Evolutionary conservation across 2,329 filamentous ascomycete species (phyloP), one percentile per base, ranked within the genome.

Genomic region (Cladosporium cucumerinum): DNA sequence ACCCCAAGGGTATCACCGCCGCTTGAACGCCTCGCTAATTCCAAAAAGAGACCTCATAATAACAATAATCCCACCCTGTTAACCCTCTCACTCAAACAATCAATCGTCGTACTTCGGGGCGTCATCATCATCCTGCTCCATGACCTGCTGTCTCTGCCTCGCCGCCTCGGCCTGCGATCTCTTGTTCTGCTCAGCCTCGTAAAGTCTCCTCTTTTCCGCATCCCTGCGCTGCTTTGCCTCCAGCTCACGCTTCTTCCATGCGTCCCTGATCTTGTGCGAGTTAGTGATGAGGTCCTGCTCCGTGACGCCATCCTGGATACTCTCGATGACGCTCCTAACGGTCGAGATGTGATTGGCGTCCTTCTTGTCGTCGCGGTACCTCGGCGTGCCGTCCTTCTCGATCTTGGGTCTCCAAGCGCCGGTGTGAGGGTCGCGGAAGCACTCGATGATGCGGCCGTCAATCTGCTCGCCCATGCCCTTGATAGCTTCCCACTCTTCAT

Each of bases 391-490:
- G 61, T 81, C 78, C 32, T 73, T 72, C 65, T 82, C 81, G 16
- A 76, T 72, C 71, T 83, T 84, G 76, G 92, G 91, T 65, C 93
- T 87, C 95, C 95, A 99, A 25, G 88, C 82, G 21, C 86, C 86
- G 2, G 70, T 70, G 65, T 88, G 78, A 1, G 86, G 82, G 73
- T 97, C 92, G 78, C 92, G 87, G 73, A 87, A 92, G 75, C 93
- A 97, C 79, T 99, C 95, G 63, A 98, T 89, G 66, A 99, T 90
- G 60, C 91, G 85, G 68, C 94, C 90, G 73, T 96, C 87, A n/a
- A 98, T 82, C 18, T 91, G 90, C 70, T 93, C 86, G 36, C 85
- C 81, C 61, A 93, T 79, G 2, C 79, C 77, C 78, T 97, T 97
- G 69, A 98, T 81, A 1, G 81, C 82, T 70, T 94, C 90, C 94